These are phyloP conservation scores for Fraxinus greggii DNA, from an alignment of 305 asterid genomes.

Conservation along the genomic window DNA sequence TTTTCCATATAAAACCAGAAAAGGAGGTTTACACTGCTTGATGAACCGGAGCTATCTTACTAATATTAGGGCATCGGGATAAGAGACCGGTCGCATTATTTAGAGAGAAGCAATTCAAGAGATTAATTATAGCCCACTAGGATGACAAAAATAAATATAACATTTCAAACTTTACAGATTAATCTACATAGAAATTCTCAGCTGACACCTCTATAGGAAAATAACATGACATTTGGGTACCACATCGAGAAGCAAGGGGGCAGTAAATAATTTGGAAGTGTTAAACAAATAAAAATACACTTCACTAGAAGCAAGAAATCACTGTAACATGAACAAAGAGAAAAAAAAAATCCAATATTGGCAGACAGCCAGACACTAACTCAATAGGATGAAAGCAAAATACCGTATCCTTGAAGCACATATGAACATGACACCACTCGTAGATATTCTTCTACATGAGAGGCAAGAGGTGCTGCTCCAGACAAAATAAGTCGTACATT, in stretches of 20 bases:
- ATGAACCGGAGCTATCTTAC: neutral
- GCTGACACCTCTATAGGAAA: slow-evolving; percentile 14
- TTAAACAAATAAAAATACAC: neutral
- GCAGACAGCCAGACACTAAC: neutral
- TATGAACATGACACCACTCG: slow-evolving; percentile 70
- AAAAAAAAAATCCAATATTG: neutral
- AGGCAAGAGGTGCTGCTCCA: slow-evolving; percentile 94
- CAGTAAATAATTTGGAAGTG: neutral
- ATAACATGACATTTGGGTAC: neutral
- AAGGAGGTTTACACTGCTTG: slow-evolving; percentile 10
- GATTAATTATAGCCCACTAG: neutral
- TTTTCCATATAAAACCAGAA: slow-evolving; percentile 13
- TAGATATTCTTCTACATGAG: slow-evolving; percentile 79
- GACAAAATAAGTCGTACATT: slow-evolving; percentile 72
- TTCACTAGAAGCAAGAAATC: neutral
- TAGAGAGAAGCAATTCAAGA: neutral
- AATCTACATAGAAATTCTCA: neutral
- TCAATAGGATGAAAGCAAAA: slow-evolving; percentile 16
- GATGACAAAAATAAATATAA: neutral
- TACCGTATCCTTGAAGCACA: slow-evolving; percentile 95
- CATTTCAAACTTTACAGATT: neutral
- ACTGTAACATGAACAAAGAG: neutral
- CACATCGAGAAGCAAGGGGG: neutral
- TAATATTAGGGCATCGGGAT: slow-evolving; percentile 7
- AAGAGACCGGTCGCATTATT: neutral